These are phyloP conservation scores for Botrytis byssoidea DNA, from an alignment of 2,329 filamentous ascomycete species.

Conservation along the genomic window DNA sequence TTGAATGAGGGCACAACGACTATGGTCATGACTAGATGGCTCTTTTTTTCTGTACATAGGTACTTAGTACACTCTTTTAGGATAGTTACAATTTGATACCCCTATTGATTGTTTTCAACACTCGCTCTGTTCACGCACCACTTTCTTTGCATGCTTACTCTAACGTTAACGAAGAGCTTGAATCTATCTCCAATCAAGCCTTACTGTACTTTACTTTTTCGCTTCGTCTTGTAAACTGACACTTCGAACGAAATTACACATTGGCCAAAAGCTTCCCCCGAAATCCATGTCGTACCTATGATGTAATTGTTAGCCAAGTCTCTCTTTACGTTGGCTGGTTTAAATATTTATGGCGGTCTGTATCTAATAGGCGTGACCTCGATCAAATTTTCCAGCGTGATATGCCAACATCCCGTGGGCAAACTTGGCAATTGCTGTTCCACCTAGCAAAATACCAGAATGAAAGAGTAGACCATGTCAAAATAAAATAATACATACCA, in stretches of 20 bases:
- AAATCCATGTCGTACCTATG: constrained; percentile 78
- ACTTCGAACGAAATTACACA: constrained; percentile 34
- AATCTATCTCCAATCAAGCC: not conserved
- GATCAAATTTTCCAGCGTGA: not conserved
- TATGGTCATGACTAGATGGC: not conserved
- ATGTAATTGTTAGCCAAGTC: not conserved
- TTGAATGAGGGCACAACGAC: not conserved
- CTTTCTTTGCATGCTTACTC: not conserved
- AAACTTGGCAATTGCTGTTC: not conserved
- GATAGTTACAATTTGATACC: constrained; percentile 20
- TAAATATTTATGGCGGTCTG: not conserved
- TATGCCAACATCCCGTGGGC: not conserved
- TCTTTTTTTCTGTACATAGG: not conserved
- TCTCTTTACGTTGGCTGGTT: too few relatives aligned
- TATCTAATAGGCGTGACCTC: too few relatives aligned
- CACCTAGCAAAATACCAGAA: not conserved
- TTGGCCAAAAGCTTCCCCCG: constrained; percentile 63
- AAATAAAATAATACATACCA: constrained; percentile 52
- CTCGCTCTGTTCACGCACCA: not conserved
- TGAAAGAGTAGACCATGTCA: not conserved
- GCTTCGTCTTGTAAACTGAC: constrained; percentile 21
- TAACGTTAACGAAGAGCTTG: not conserved
- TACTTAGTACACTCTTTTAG: constrained; percentile 8
- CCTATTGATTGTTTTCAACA: not conserved
- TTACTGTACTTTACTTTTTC: not conserved